Percentiles rank a stretch among this genome's conserved stretches.
phyloP scores from a whole-genome alignment of 371 early-diverging fungal genomes.

The Apophysomyces trapeziformis region DNA sequence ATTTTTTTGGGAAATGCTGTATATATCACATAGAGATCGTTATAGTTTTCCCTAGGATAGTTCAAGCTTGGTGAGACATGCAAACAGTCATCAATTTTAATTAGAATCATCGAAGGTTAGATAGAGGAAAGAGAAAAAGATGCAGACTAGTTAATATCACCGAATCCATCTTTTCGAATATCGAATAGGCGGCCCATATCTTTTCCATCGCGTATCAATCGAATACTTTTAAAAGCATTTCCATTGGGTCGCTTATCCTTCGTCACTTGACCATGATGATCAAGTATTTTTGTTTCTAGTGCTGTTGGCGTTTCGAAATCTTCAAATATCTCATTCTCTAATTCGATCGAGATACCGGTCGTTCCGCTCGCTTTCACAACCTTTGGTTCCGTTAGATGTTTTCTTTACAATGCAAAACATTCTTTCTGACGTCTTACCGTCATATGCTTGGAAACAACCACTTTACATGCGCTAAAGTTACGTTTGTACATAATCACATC shows the following conservation, averaged over 20 bases:
- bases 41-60: no score
- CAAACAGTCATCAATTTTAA: neutral
- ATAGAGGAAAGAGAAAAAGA: neutral
- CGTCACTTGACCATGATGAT: constrained; percentile 51
- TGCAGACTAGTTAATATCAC: constrained; percentile 5
- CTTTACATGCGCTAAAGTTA: constrained; percentile 58
- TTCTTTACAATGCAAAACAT: neutral
- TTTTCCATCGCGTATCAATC: constrained; percentile 46
- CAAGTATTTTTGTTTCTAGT: constrained; percentile 56
- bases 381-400: constrained; percentile 20
- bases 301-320: constrained; percentile 60
- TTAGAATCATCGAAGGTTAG: neutral
- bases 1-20: no score
- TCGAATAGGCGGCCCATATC: constrained; percentile 57
- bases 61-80: no score
- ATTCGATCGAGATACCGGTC: constrained; percentile 48
- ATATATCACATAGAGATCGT: no score
- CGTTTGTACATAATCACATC: constrained; percentile 56
- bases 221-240: constrained; percentile 57
- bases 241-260: constrained; percentile 58
- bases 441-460: constrained; percentile 20
- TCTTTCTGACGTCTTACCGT: neutral
- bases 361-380: constrained; percentile 52
- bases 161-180: constrained; percentile 55
- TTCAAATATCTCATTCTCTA: constrained; percentile 49